Conservation (phyloP, 2,329 filamentous ascomycete species). For the Fusarium subglutinans region DNA sequence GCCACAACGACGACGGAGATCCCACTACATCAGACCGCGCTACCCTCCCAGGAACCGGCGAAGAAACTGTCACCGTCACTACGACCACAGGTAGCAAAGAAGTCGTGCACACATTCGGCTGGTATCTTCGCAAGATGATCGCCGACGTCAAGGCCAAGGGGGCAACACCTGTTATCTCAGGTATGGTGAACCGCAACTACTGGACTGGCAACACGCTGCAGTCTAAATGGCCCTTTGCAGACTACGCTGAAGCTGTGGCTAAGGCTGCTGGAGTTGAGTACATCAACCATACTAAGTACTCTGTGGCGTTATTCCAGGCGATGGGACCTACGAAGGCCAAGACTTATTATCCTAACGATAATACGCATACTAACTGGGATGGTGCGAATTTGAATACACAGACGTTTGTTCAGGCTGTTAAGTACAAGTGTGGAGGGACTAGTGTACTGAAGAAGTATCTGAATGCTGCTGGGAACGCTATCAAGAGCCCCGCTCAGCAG, state of each 20-base stretch:
- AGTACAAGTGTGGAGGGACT: not conserved
- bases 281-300: not conserved
- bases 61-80: not conserved
- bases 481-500: not conserved
- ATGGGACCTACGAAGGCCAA: accelerated
- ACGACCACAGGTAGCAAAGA: not conserved
- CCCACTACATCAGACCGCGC: not conserved
- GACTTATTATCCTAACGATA: not conserved
- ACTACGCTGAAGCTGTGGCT: not conserved
- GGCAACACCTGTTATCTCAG: not conserved
- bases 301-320: not conserved
- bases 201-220: not conserved
- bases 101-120: not conserved
- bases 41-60: not conserved
- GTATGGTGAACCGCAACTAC: not conserved
- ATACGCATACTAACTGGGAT: not conserved
- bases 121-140: not conserved
- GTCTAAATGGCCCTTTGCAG: accelerated
- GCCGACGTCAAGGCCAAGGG: not conserved
- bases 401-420: not conserved
- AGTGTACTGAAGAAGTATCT: not conserved
- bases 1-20: not conserved
- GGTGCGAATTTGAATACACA: not conserved
- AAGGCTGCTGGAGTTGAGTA: not conserved
- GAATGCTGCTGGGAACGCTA: not conserved